Evolutionary conservation across 495 filamentous ascomycete species (phyloP).

Genomic region (Chaetomidium leptoderma): DNA sequence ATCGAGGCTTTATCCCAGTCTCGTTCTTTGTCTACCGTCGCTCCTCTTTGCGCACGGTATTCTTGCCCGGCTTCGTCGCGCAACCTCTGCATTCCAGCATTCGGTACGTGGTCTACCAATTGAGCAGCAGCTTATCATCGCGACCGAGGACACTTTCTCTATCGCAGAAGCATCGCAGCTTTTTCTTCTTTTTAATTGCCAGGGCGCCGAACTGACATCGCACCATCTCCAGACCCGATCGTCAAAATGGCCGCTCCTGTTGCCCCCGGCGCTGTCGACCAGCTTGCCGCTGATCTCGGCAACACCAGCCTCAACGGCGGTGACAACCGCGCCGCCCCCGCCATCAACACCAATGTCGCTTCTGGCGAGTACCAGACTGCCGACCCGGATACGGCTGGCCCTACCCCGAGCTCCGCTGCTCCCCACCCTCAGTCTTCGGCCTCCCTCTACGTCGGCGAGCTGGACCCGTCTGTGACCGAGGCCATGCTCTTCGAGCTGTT

Average conservation of each 20-base stretch:
- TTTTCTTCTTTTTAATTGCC: background rate
- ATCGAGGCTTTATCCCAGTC: conserved; percentile 16
- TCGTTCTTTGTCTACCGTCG: conserved; percentile 32
- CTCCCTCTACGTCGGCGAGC: conserved; percentile 97
- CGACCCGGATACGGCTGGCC: conserved; percentile 55
- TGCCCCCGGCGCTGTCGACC: conserved; percentile 62
- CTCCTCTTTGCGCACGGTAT: conserved; percentile 24
- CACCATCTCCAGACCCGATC: conserved; percentile 13
- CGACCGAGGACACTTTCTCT: background rate
- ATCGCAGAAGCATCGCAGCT: background rate
- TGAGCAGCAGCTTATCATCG: conserved; percentile 5
- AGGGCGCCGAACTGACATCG: conserved; percentile 13
- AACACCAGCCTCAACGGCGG: conserved; percentile 57
- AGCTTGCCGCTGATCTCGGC: conserved; percentile 61
- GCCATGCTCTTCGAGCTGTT: conserved; percentile 99
- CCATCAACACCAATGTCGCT: conserved; percentile 63
- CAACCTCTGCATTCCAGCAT: conserved; percentile 11
- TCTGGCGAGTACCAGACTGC: conserved; percentile 46
- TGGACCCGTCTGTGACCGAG: conserved; percentile 95
- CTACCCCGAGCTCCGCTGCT: conserved; percentile 68
- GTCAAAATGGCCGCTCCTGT: conserved; percentile 59
- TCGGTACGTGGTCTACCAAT: conserved; percentile 21
- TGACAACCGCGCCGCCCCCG: conserved; percentile 56
- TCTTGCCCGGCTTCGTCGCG: conserved; percentile 10
- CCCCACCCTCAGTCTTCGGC: conserved; percentile 81